A percentile compares a stretch with the other conserved stretches of the same genome.
Conservation (phyloP, 345 rosid genomes). For the Acer saccharum region DNA sequence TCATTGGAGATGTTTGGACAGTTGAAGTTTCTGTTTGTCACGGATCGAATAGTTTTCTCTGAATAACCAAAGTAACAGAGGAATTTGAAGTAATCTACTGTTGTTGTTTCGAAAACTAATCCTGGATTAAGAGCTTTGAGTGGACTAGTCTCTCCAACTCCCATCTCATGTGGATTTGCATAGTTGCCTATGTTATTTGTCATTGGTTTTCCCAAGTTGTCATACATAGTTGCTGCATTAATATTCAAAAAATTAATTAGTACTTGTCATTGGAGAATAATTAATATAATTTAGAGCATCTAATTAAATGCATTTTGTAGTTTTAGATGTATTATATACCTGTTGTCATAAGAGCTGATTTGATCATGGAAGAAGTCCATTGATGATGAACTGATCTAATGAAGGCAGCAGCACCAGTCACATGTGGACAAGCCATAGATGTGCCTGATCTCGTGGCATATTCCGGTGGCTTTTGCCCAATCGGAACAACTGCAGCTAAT, state of each 20-base stretch:
- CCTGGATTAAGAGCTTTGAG: slow-evolving; percentile 71
- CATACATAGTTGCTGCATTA: slow-evolving; percentile 49
- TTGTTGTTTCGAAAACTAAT: slow-evolving; percentile 62
- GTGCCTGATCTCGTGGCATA: slow-evolving; percentile 70
- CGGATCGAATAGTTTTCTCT: slow-evolving; percentile 47
- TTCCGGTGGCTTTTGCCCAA: slow-evolving; percentile 33
- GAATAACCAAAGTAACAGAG: slow-evolving; percentile 65
- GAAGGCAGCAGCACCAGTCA: slow-evolving; percentile 69
- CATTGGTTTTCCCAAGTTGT: slow-evolving; percentile 51
- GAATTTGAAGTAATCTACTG: slow-evolving; percentile 51
- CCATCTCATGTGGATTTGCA: slow-evolving; percentile 66
- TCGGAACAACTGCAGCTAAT: slow-evolving; percentile 57
- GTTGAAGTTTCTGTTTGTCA: slow-evolving; percentile 46
- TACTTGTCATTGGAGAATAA: too few species aligned
- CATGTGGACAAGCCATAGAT: slow-evolving; percentile 93
- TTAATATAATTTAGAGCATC: neutral
- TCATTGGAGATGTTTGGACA: slow-evolving; percentile 42
- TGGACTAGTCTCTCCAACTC: slow-evolving; percentile 72
- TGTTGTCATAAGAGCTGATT: slow-evolving; percentile 82
- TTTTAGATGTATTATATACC: slow-evolving; percentile 28
- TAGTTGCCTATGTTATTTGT: slow-evolving; percentile 43
- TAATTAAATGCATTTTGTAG: neutral
- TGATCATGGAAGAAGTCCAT: slow-evolving; percentile 77
- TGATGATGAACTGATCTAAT: slow-evolving; percentile 49
- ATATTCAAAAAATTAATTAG: too few species aligned